A percentile compares a stretch with the other conserved stretches of the same genome.
Evolutionary conservation across 495 filamentous ascomycete species (phyloP).

Genomic region (Tuber indicum): DNA sequence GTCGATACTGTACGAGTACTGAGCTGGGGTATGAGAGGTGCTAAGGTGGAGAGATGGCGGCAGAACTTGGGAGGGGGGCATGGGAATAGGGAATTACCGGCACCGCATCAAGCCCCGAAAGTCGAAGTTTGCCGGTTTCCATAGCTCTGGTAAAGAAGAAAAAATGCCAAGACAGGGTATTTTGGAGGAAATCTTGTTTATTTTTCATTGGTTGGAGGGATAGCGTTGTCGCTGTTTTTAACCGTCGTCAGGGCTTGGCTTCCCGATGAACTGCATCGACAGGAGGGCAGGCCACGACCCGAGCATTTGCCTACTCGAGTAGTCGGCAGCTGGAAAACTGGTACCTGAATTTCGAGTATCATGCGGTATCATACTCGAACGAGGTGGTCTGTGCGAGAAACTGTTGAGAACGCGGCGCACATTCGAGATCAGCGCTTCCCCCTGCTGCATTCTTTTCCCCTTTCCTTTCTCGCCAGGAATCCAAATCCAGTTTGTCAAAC

Average conservation of each 20-base stretch:
- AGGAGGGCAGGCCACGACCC: background rate
- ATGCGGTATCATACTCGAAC: background rate
- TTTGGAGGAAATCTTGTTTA: background rate
- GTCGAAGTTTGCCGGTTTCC: background rate
- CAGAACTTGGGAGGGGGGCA: background rate
- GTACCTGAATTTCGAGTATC: background rate
- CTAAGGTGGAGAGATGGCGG: background rate
- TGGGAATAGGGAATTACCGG: background rate
- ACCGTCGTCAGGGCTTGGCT: background rate
- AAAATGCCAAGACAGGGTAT: background rate
- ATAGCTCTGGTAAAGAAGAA: background rate
- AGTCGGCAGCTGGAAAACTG: background rate
- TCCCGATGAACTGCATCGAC: background rate
- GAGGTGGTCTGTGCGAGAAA: background rate
- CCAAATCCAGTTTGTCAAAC: background rate
- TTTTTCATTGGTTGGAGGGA: background rate
- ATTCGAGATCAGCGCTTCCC: background rate
- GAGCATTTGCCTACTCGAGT: background rate
- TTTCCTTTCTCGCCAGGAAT: background rate
- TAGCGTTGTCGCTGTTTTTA: background rate
- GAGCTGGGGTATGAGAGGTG: background rate
- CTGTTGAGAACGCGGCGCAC: background rate
- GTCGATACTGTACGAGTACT: no score
- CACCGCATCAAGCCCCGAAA: background rate
- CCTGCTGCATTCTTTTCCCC: background rate